A percentile compares a stretch with the other conserved stretches of the same genome.
phyloP scores from a whole-genome alignment of 2,329 filamentous ascomycete species.

The Diatrype stigma region DNA sequence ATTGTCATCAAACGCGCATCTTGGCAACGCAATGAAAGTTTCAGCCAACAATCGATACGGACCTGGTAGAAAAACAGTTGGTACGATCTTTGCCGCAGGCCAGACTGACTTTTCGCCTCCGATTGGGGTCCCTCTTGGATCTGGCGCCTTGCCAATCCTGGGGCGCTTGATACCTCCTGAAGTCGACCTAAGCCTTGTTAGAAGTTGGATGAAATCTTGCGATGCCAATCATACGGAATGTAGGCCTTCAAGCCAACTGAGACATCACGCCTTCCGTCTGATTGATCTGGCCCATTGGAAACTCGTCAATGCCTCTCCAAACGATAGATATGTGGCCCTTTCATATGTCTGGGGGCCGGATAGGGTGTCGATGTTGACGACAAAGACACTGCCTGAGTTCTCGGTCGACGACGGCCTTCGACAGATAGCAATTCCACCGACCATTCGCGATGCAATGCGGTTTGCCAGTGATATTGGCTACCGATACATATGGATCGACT shows the following conservation, averaged over 20 bases:
- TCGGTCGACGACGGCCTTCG: not conserved
- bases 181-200: not conserved
- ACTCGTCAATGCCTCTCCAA: not conserved
- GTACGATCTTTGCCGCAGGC: not conserved
- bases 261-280: not conserved
- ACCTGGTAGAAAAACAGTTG: not conserved
- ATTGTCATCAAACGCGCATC: not conserved
- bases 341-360: not conserved
- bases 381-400: not conserved
- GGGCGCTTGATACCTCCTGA: not conserved
- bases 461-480: conserved; percentile 6
- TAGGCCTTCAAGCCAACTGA: not conserved
- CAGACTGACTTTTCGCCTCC: not conserved
- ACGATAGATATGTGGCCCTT: not conserved
- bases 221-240: not conserved
- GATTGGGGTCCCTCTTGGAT: not conserved
- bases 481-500: conserved; percentile 23
- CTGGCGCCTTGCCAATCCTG: not conserved
- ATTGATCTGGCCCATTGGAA: not conserved
- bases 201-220: not conserved
- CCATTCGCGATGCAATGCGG: not conserved
- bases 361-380: not conserved
- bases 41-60: not conserved
- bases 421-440: not conserved
- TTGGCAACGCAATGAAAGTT: not conserved